A percentile compares a stretch with the other conserved stretches of the same genome.
Conservation (phyloP, 441 rosid species). For the Adansonia rubrostipa region DNA sequence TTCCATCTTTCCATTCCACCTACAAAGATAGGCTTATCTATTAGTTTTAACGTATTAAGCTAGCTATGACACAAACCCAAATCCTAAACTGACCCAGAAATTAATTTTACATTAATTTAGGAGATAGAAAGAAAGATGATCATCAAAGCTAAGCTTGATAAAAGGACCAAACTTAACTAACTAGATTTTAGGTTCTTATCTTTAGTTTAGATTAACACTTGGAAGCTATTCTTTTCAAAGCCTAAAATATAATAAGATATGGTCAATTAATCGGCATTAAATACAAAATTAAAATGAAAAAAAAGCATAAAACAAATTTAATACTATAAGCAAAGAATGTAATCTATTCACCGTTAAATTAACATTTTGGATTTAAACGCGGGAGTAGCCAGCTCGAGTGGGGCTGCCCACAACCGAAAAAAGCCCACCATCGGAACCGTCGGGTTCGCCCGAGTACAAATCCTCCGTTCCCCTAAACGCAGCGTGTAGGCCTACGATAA, state of each 20-base stretch:
- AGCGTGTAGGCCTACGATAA: constrained; percentile 48
- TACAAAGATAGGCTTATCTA: too few relatives aligned
- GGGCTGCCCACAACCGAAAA: constrained; percentile 63
- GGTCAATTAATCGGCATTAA: neutral
- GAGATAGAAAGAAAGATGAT: neutral
- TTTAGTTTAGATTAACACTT: neutral
- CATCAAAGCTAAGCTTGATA: neutral
- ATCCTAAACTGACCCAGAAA: neutral
- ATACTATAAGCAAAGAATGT: constrained; percentile 13
- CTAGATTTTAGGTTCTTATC: neutral
- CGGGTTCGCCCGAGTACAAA: constrained; percentile 51
- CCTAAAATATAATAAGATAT: too few relatives aligned
- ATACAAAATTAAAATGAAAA: neutral
- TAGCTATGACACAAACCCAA: neutral
- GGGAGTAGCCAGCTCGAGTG: constrained; percentile 40
- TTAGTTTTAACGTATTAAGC: too few relatives aligned
- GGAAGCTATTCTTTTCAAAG: too few relatives aligned
- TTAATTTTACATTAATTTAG: neutral
- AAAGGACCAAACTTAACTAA: neutral
- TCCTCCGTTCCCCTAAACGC: constrained; percentile 59
- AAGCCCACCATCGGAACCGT: constrained; percentile 46
- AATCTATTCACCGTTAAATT: neutral
- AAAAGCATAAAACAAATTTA: neutral
- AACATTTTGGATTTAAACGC: constrained; percentile 31
- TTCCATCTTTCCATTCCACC: too few relatives aligned